Percentiles rank a stretch among this genome's conserved stretches.
phyloP scores from a whole-genome alignment of 352 stramenopile species.

The Globisporangium paddicum region DNA sequence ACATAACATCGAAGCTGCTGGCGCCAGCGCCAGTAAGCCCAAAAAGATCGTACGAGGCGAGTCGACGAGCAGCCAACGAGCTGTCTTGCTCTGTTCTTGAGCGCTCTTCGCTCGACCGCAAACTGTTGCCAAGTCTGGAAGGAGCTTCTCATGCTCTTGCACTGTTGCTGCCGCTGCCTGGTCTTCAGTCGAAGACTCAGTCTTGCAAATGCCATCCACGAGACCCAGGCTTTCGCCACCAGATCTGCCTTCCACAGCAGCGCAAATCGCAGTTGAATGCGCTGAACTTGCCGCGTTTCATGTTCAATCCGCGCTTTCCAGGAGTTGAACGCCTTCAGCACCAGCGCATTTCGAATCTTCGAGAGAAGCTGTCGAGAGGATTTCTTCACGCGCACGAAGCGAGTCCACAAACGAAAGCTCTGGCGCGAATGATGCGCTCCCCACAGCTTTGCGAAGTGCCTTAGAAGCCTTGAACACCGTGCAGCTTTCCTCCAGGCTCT shows the following conservation, averaged over 20 bases:
- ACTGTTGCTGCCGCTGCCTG: neutral
- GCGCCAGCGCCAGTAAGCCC: constrained; percentile 5
- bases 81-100: neutral
- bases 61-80: neutral
- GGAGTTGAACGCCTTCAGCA: constrained; percentile 29
- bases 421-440: neutral
- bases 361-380: neutral
- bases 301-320: constrained; percentile 26
- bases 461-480: neutral
- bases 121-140: constrained; percentile 2
- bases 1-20: neutral
- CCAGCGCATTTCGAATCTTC: constrained; percentile 9
- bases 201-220: constrained; percentile 16
- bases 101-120: neutral
- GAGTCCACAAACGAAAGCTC: constrained; percentile 1
- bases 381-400: neutral
- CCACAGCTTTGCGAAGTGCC: neutral
- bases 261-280: constrained; percentile 28
- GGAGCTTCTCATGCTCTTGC: neutral
- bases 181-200: constrained; percentile 3
- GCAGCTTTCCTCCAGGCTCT: neutral
- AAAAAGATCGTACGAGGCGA: neutral
- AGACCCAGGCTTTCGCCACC: constrained; percentile 6
- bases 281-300: constrained; percentile 9
- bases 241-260: constrained; percentile 24